Evolutionary conservation across 768 basidiomycete species (phyloP).

Genomic region (Hydnomerulius pinastri): DNA sequence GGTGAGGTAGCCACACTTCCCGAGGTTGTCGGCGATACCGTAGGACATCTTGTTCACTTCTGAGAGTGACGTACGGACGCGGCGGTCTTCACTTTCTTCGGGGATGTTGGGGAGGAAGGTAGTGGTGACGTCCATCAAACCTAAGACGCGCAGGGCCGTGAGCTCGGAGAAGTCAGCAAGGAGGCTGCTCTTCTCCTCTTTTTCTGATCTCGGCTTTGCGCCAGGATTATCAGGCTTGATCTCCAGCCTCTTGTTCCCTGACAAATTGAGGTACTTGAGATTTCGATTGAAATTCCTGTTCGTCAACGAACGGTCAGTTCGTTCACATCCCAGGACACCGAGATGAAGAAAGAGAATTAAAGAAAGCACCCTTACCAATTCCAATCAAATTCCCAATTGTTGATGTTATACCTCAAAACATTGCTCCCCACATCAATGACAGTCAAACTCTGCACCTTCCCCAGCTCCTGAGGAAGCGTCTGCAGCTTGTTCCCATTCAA

Average conservation of each 20-base stretch:
- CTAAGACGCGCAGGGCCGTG: constrained; percentile 82
- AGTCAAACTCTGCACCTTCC: constrained; percentile 74
- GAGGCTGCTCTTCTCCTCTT: constrained; percentile 31
- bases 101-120: constrained; percentile 66
- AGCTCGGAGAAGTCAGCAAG: constrained; percentile 88
- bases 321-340: background rate
- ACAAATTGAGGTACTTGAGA: constrained; percentile 91
- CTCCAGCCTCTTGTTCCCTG: constrained; percentile 94
- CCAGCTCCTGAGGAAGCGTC: constrained; percentile 88
- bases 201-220: constrained; percentile 30
- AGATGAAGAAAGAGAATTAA: background rate
- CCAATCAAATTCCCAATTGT: constrained; percentile 99
- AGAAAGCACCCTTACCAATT: constrained; percentile 71
- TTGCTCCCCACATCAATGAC: constrained; percentile 95
- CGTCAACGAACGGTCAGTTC: constrained; percentile 4
- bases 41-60: constrained; percentile 92
- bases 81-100: constrained; percentile 84
- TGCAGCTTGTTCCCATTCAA: constrained; percentile 93
- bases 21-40: constrained; percentile 93
- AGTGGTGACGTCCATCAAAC: constrained; percentile 94
- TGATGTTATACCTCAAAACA: constrained; percentile 92
- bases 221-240: constrained; percentile 73
- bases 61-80: constrained; percentile 88
- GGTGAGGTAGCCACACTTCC: constrained; percentile 72
- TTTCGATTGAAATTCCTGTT: constrained; percentile 94